Evolutionary conservation across 2,329 filamentous ascomycete genomes (phyloP), one percentile per base, ranked within the genome.

Genomic region (Parascedosporium putredinis): DNA sequence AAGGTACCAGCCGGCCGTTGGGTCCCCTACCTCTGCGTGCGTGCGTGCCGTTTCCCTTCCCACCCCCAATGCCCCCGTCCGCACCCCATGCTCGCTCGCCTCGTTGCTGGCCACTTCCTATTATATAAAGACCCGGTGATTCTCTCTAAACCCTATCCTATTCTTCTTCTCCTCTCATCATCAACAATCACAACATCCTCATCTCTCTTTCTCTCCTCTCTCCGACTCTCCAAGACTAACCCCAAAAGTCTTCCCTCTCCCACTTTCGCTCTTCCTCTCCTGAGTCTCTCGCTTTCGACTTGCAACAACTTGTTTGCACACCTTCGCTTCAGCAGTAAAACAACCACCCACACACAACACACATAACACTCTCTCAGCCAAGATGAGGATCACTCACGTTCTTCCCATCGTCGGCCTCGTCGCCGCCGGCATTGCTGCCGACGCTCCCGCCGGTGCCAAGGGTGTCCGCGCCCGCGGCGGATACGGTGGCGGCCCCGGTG

Each of bases 351-450:
- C n/a, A n/a, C n/a, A n/a, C n/a, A n/a, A n/a, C n/a, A n/a, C n/a
- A 29, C 14, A 45, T 16, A 24, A 45, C 18, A 20, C 22, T 16
- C 43, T 25, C 22, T 50, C 48, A 33, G 27, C 42, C 38, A 48
- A 12, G 7, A 70, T 70, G 67, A 67, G 60, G 57, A 56, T 64
- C 54, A 54, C 58, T 52, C 60, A 64, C 52, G 45, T 62, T 24
- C 52, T 68, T 18, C 59, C 64, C 51, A 52, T 57, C 36, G 63
- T 55, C 36, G 64, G 61, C 48, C 58, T 68, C 50, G 52, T 63
- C 43, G 55, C 60, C 45, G 53, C 55, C 16, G 62, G 56, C 24
- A 55, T 59, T 29, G 62, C 62, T 48, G 57, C 54, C 54, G 57
- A 50, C 23, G 47, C 50, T 24, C 47, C 49, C n/a, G 44, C 22